A percentile compares a stretch with the other conserved stretches of the same genome.
Evolutionary conservation across 495 filamentous ascomycete species (phyloP).

Genomic region (Bombardia bombarda): DNA sequence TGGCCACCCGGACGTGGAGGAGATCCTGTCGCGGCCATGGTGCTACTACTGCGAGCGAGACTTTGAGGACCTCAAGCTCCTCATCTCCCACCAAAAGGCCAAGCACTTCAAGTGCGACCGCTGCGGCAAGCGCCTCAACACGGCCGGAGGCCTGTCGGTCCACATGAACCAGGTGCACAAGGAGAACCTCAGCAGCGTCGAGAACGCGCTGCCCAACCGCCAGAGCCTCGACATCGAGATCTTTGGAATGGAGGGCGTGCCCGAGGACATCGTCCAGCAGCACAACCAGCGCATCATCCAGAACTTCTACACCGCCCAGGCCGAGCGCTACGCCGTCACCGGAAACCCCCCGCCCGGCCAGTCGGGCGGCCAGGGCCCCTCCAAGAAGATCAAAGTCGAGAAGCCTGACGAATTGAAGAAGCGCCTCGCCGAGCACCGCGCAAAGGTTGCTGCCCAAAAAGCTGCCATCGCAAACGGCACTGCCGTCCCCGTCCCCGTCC

Average conservation of each 20-base stretch:
- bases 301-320: slow-evolving; percentile 77
- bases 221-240: slow-evolving; percentile 84
- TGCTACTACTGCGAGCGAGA: slow-evolving; percentile 99
- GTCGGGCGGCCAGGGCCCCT: slow-evolving; percentile 38
- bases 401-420: slow-evolving; percentile 70
- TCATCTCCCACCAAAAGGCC: slow-evolving; percentile 94
- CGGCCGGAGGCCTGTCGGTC: slow-evolving; percentile 88
- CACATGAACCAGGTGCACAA: slow-evolving; percentile 99
- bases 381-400: slow-evolving; percentile 78
- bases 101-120: slow-evolving; percentile 97
- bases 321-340: slow-evolving; percentile 69
- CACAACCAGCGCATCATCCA: slow-evolving; percentile 80
- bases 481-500: slow-evolving; percentile 47
- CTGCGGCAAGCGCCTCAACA: slow-evolving; percentile 82
- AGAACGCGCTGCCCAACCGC: slow-evolving; percentile 83
- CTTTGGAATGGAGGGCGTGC: slow-evolving; percentile 96
- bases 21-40: slow-evolving; percentile 82
- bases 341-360: slow-evolving; percentile 71
- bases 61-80: slow-evolving; percentile 92
- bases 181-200: slow-evolving; percentile 73
- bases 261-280: slow-evolving; percentile 69
- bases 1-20: slow-evolving; percentile 74
- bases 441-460: slow-evolving; percentile 55
- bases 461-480: slow-evolving; percentile 26
- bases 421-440: slow-evolving; percentile 72